phyloP scores from a whole-genome alignment of 2,329 filamentous ascomycete species.

The Cytospora schulzeri region DNA sequence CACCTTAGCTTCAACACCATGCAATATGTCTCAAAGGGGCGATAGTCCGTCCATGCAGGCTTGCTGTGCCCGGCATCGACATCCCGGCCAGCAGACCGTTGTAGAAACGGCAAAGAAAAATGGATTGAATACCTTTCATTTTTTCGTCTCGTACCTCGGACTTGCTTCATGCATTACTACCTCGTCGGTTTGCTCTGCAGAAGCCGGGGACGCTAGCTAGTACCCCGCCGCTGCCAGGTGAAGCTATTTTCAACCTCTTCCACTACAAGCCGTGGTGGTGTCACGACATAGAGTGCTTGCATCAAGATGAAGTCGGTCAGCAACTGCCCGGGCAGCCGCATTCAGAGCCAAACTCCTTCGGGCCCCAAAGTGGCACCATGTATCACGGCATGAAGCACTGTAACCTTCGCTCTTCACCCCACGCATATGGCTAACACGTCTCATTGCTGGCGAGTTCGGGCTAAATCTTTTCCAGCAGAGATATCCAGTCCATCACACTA shows the following conservation, averaged over 20 bases:
- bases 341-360: conserved; percentile 16
- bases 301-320: conserved; percentile 18
- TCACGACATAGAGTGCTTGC: conserved; percentile 28
- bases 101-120: conserved; percentile 16
- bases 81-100: conserved; percentile 23
- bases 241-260: conserved; percentile 8
- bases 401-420: conserved; percentile 15
- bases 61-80: conserved; percentile 19
- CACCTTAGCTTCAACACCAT: conserved; percentile 16
- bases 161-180: conserved; percentile 25
- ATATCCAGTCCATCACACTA: background rate
- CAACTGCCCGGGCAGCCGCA: conserved; percentile 10
- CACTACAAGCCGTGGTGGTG: conserved; percentile 2
- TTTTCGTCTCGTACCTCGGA: conserved; percentile 21
- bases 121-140: background rate
- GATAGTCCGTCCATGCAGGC: conserved; percentile 23
- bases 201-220: conserved; percentile 17
- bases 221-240: conserved; percentile 20
- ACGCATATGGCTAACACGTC: conserved; percentile 17
- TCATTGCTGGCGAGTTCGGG: conserved; percentile 17
- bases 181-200: conserved; percentile 20
- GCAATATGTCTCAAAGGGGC: conserved; percentile 19
- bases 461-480: conserved; percentile 9
- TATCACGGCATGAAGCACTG: conserved; percentile 22
- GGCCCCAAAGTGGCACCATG: conserved; percentile 7